Evolutionary conservation across 2,329 filamentous ascomycete species (phyloP), one percentile per base, ranked within the genome.

Genomic region (Hypoxylon sp.): DNA sequence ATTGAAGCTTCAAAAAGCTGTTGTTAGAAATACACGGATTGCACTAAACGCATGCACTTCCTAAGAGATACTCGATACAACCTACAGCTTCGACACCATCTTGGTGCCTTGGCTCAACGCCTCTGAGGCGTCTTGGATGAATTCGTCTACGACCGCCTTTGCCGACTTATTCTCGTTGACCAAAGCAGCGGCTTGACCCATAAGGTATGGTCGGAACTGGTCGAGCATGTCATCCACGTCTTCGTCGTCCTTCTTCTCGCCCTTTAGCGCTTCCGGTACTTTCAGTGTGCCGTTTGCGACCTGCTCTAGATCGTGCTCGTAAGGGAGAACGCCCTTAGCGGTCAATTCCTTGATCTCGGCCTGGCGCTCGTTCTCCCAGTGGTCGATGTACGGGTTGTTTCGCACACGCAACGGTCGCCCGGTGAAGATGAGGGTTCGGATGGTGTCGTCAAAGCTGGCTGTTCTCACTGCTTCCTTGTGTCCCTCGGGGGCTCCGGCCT

Each of bases 341-440:
- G 92, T 95, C 47, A 99, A 83, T 69, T 95, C 83, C 81, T 92
- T 95, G 74, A 99, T 96, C 80, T 99, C 94, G 27, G 83, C 77
- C 62, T 82, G 79, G 63, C 94, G 89, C 79, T 97, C 94, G 67
- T 88, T 87, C 78, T 99, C 93, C 94, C 94, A 99, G 80, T 96
- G 90, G 69, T 84, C 73, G 68, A 99, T 97, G 75, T 99, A 99
- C 5, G 88, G 74, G 78, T 97, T 99, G 70, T 84, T 94, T 71
- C 92, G 88, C 52, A 99, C 94, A 63, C 94, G 90, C 69, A 99
- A 81, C 25, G 94, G 94, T 51, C 94, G 90, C 47, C 94, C 94
- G 49, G 94, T 99, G 83, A 97, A 99, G 78, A 99, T 99, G 73
- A 97, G 90, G 38, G 94, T 99, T 70, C 91, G 89, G 71, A 97